These are phyloP conservation scores for Rhodofomes roseus DNA, from an alignment of 1,284 basidiomycete species.

Conservation along the genomic window DNA sequence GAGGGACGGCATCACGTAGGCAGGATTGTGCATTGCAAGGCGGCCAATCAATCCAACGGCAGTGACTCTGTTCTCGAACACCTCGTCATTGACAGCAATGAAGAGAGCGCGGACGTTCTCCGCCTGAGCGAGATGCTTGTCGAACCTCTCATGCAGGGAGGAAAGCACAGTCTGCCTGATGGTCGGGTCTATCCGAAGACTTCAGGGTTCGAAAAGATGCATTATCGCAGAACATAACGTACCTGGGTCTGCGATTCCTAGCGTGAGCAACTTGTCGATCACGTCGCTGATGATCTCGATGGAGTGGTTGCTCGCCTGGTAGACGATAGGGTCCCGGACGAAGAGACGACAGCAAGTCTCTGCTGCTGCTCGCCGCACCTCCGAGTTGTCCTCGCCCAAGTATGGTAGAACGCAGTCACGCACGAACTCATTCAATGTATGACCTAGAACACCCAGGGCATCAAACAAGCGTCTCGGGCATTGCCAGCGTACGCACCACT, in stretches of 20 bases:
- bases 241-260: slow-evolving; percentile 98
- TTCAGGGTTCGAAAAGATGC: slow-evolving; percentile 5
- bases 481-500: slow-evolving; percentile 51
- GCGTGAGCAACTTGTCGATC: slow-evolving; percentile 93
- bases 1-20: slow-evolving; percentile 97
- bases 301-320: slow-evolving; percentile 93
- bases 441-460: slow-evolving; percentile 47
- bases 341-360: slow-evolving; percentile 91
- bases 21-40: slow-evolving; percentile 93
- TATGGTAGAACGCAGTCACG: slow-evolving; percentile 91
- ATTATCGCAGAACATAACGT: slow-evolving; percentile 12
- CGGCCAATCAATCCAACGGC: slow-evolving; percentile 93
- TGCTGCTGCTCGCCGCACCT: slow-evolving; percentile 90
- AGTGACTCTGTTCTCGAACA: slow-evolving; percentile 89
- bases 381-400: slow-evolving; percentile 88
- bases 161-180: slow-evolving; percentile 90
- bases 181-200: slow-evolving; percentile 55
- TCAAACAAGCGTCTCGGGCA: neutral
- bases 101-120: slow-evolving; percentile 97
- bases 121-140: slow-evolving; percentile 97
- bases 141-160: slow-evolving; percentile 91
- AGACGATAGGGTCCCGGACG: slow-evolving; percentile 94
- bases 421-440: slow-evolving; percentile 96
- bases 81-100: slow-evolving; percentile 97
- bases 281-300: slow-evolving; percentile 99